These are phyloP conservation scores for Microdochium nivale DNA, from an alignment of 2,329 filamentous ascomycete species.

Conservation along the genomic window DNA sequence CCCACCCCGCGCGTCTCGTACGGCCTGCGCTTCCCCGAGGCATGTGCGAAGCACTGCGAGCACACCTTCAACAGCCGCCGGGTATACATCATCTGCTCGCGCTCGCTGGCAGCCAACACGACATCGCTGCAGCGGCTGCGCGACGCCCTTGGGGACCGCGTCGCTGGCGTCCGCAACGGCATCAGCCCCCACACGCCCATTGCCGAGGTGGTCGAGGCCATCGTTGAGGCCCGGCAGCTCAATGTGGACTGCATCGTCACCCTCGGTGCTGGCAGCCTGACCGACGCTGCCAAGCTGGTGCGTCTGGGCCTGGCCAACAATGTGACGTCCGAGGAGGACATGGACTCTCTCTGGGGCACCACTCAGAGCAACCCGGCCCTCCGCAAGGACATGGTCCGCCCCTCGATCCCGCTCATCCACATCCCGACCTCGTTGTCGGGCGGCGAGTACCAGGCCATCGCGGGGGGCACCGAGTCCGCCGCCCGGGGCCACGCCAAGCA, in stretches of 20 bases:
- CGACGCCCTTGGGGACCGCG: slow-evolving; percentile 26
- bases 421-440: slow-evolving; percentile 26
- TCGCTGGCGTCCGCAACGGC: slow-evolving; percentile 37
- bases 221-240: slow-evolving; percentile 25
- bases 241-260: slow-evolving; percentile 42
- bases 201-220: slow-evolving; percentile 40
- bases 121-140: slow-evolving; percentile 31
- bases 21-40: slow-evolving; percentile 34
- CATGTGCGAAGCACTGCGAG: slow-evolving; percentile 33
- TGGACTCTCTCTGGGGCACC: slow-evolving; percentile 24
- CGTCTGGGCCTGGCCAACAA: slow-evolving; percentile 40
- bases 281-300: slow-evolving; percentile 45
- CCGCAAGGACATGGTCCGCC: slow-evolving; percentile 12
- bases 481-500: neutral
- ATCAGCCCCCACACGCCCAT: slow-evolving; percentile 46
- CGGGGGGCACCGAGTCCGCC: slow-evolving; percentile 18
- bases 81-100: slow-evolving; percentile 43
- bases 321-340: slow-evolving; percentile 24
- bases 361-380: slow-evolving; percentile 8
- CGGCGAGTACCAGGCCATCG: slow-evolving; percentile 24
- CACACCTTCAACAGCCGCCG: slow-evolving; percentile 32
- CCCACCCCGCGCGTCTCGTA: slow-evolving; percentile 27
- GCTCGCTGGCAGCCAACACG: slow-evolving; percentile 37
- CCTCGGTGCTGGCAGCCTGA: slow-evolving; percentile 45
- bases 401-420: slow-evolving; percentile 19